These are phyloP conservation scores for Epicoccum sorghinum DNA, from an alignment of 2,329 filamentous ascomycete genomes.

Conservation along the genomic window DNA sequence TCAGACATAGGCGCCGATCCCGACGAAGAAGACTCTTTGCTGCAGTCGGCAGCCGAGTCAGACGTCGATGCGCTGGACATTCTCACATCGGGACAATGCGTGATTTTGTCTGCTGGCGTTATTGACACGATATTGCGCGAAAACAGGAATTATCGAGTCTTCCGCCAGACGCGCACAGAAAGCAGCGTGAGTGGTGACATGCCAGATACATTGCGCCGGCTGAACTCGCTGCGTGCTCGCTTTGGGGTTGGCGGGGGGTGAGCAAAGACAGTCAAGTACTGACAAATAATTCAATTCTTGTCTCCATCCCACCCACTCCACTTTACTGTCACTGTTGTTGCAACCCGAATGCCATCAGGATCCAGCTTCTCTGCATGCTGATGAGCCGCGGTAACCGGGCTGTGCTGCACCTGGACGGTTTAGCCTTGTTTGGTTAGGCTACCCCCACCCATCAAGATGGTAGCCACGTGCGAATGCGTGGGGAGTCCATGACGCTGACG, in stretches of 20 bases:
- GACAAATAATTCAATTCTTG: neutral
- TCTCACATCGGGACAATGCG: constrained; percentile 55
- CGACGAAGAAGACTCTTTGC: constrained; percentile 39
- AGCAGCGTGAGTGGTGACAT: constrained; percentile 36
- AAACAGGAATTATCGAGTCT: constrained; percentile 46
- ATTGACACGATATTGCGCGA: constrained; percentile 51
- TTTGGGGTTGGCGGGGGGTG: constrained; percentile 44
- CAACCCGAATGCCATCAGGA: neutral
- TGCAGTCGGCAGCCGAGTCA: constrained; percentile 36
- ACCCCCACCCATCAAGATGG: neutral
- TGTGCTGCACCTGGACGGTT: neutral
- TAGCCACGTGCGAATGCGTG: constrained; percentile 13
- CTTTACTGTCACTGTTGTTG: neutral
- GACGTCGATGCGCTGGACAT: constrained; percentile 49
- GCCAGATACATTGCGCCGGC: constrained; percentile 40
- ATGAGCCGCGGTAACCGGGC: constrained; percentile 1
- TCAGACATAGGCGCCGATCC: constrained; percentile 51
- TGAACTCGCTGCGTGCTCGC: constrained; percentile 41
- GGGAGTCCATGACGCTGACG: constrained; percentile 10
- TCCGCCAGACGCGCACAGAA: constrained; percentile 37
- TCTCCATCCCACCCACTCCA: neutral
- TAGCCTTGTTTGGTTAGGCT: neutral
- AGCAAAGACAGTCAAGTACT: constrained; percentile 11
- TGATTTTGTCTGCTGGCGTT: constrained; percentile 53
- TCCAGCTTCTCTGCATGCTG: neutral